phyloP scores from a whole-genome alignment of 441 rosid genomes.

The Jatropha podagrica region DNA sequence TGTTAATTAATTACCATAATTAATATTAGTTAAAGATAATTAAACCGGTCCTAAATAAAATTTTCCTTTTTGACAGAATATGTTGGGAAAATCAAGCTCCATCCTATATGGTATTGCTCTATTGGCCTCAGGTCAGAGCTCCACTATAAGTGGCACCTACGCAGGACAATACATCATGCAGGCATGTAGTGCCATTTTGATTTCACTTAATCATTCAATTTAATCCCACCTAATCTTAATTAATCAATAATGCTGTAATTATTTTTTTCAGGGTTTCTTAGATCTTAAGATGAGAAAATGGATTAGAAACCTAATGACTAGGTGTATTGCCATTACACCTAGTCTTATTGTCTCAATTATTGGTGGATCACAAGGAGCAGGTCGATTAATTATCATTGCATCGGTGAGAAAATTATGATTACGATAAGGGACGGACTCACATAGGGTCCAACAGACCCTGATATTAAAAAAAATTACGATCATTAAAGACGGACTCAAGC shows the following conservation, averaged over 20 bases:
- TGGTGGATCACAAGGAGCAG: slow-evolving; percentile 57
- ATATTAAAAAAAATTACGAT: too few species aligned
- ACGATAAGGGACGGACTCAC: too few species aligned
- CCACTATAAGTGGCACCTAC: slow-evolving; percentile 67
- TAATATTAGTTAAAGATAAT: not conserved
- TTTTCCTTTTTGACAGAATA: slow-evolving; percentile 42
- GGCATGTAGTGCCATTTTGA: slow-evolving; percentile 26
- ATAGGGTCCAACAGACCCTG: too few species aligned
- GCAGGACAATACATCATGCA: slow-evolving; percentile 82
- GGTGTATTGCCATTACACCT: slow-evolving; percentile 60
- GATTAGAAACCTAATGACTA: slow-evolving; percentile 59
- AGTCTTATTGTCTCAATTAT: slow-evolving; percentile 60
- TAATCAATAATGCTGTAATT: not conserved
- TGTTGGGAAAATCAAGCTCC: slow-evolving; percentile 63
- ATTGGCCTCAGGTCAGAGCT: slow-evolving; percentile 76
- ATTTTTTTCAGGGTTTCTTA: slow-evolving; percentile 52
- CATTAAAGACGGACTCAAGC: too few species aligned
- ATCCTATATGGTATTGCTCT: slow-evolving; percentile 58
- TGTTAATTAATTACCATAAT: not conserved
- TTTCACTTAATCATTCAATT: not conserved
- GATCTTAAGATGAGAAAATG: slow-evolving; percentile 62
- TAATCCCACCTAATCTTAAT: not conserved
- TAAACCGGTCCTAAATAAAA: not conserved
- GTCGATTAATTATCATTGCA: slow-evolving; percentile 59
- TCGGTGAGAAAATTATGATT: slow-evolving; percentile 34